Evolutionary conservation across 2,329 filamentous ascomycete species (phyloP).

Genomic region (Diplodia sapinea): DNA sequence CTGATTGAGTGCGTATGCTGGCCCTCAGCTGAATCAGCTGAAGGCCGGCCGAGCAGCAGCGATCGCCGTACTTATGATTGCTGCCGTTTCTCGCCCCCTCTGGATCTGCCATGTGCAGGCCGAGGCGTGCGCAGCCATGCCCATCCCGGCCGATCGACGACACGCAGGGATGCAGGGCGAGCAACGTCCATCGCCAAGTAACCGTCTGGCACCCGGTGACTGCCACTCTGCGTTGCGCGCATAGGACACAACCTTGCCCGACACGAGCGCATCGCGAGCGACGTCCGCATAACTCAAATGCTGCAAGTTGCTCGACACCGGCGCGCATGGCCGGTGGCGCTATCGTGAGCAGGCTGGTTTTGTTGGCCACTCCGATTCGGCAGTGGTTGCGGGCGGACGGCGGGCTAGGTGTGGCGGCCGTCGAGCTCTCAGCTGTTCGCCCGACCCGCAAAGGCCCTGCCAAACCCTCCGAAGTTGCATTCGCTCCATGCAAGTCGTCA

Average conservation of each 20-base stretch:
- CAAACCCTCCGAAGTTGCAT: constrained; percentile 17
- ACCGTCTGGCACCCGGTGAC: not conserved
- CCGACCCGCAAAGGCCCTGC: not conserved
- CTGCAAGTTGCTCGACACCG: not conserved
- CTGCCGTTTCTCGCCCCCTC: not conserved
- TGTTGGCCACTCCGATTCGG: not conserved
- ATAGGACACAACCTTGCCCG: not conserved
- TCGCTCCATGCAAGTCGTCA: constrained; percentile 10
- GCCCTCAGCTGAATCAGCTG: constrained; percentile 13
- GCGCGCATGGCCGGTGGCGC: not conserved
- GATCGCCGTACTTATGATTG: not conserved
- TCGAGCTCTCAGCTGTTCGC: not conserved
- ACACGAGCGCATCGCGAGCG: no score
- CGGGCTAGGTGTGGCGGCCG: not conserved
- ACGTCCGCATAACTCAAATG: no score
- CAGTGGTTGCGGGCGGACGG: not conserved
- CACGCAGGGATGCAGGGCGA: not conserved
- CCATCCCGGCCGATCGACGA: constrained; percentile 16
- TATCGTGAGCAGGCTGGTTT: not conserved
- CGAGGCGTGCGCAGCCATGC: not conserved
- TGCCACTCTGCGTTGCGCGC: not conserved
- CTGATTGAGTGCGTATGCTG: not conserved
- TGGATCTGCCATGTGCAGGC: not conserved
- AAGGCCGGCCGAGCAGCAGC: constrained; percentile 14
- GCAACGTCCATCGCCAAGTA: constrained; percentile 12